Percentiles rank a stretch among this genome's conserved stretches.
phyloP scores from a whole-genome alignment of 208 protist genomes.

The Crithidia acanthocephali region DNA sequence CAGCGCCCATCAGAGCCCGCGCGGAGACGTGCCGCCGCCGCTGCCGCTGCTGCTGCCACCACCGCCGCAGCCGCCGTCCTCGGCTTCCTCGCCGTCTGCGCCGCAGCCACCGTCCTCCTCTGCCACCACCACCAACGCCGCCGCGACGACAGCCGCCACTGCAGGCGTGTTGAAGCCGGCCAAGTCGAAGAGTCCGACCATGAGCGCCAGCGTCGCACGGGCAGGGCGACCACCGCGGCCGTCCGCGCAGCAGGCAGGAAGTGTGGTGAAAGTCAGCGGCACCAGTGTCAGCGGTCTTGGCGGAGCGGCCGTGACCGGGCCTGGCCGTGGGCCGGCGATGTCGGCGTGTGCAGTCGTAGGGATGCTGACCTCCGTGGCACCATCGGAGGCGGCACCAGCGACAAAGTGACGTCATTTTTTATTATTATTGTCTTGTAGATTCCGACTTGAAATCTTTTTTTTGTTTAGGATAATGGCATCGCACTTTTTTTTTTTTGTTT shows the following conservation, averaged over 20 bases:
- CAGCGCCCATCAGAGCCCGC: neutral
- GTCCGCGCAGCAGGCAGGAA: neutral
- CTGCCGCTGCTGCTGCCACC: neutral
- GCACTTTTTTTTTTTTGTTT: conserved; percentile 5
- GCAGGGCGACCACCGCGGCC: neutral
- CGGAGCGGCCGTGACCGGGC: neutral
- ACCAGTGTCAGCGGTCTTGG: neutral
- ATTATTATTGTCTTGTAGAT: neutral
- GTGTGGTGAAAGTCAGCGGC: conserved; percentile 1
- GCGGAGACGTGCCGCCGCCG: neutral
- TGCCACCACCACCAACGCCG: neutral
- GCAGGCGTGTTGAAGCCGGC: neutral
- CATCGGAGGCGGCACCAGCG: conserved; percentile 23
- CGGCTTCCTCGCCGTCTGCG: neutral
- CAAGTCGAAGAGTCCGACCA: neutral
- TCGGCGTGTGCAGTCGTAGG: conserved; percentile 20
- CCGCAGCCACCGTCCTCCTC: neutral
- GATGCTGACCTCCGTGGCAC: conserved; percentile 1
- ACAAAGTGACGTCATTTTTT: conserved; percentile 1
- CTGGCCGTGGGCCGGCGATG: conserved; percentile 1
- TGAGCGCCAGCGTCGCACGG: neutral
- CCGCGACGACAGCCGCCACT: neutral
- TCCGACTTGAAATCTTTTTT: conserved; percentile 3
- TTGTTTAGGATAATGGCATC: conserved; percentile 15
- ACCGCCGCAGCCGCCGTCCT: neutral